Evolutionary conservation across 1,284 basidiomycete genomes (phyloP), one percentile per base, ranked within the genome.

Genomic region (Cryptococcus neoformans): DNA sequence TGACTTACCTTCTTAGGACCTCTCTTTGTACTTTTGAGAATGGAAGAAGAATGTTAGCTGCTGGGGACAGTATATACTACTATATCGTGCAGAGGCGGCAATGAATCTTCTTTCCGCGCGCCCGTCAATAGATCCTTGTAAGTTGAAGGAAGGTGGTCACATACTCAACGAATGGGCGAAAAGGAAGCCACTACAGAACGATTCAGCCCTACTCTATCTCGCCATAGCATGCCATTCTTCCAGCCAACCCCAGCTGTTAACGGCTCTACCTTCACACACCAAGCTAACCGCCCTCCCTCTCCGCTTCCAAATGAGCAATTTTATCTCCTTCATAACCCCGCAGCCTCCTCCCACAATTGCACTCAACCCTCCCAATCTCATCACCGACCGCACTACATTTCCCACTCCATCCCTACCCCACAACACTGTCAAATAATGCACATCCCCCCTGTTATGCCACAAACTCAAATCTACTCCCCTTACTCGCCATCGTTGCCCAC

Each of bases 181-280:
- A 4, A 28, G 28, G 4, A 28, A 28, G 28, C 28, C 4, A 28
- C 28, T 28, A 28, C 28, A 28, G 28, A 28, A 28, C 21, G 21
- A 21, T 21, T 28, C 28, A 28, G 4, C 28, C 28, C 28, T 28
- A 28, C 4, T 28, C 28, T 3, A 28, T 28, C 28, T 28, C 28
- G 28, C 4, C 40, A 42, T 41, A 55, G 34, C 8, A 56, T 56
- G 50, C 44, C 49, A 28, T 56, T 52, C 50, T 58, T 54, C 42
- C 42, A 7, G 14, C 56, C 56, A 9, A 47, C 44, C 17, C 14
- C 28, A 14, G 11, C 37, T 45, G 49, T 44, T 4, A 36, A 54
- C 38, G 44, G 48, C 1, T 36, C 49, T 44, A 50, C 41, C 41
- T 45, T 7, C 6, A 37, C 47, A 4, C 47, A 58, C 35, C 49